phyloP scores from a whole-genome alignment of 352 stramenopile genomes.

The Globisporangium acanthophoron region DNA sequence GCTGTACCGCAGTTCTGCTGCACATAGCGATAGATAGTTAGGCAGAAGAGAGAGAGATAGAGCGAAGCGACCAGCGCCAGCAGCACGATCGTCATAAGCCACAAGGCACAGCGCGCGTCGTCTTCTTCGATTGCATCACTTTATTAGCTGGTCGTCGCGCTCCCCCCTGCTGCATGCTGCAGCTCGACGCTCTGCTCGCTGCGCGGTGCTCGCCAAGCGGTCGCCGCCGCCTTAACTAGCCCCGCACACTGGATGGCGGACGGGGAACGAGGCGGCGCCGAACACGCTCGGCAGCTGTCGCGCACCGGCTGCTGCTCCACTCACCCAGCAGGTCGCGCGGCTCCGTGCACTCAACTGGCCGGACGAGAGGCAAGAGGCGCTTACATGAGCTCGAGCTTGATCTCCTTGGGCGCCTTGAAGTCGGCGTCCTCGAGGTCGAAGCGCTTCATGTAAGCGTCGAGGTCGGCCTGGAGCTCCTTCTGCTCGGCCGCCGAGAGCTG shows the following conservation, averaged over 20 bases:
- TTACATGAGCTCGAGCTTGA: constrained; percentile 87
- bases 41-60: neutral
- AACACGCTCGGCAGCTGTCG: neutral
- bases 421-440: constrained; percentile 73
- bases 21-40: too few species aligned
- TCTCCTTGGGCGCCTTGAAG: constrained; percentile 78
- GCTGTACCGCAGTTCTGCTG: too few species aligned
- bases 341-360: neutral
- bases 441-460: constrained; percentile 86
- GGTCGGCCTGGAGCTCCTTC: constrained; percentile 74
- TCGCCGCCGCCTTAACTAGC: neutral
- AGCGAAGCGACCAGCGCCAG: too few species aligned
- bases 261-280: too few species aligned
- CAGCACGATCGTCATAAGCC: neutral
- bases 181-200: neutral
- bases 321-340: neutral
- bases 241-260: too few species aligned
- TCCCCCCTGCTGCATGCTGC: neutral
- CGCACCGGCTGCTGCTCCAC: neutral
- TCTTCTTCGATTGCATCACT: constrained; percentile 7
- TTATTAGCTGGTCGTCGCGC: constrained; percentile 13
- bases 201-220: too few species aligned
- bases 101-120: too few species aligned
- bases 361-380: neutral
- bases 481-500: constrained; percentile 72